phyloP scores from a whole-genome alignment of 345 rosid genomes.

The Melastoma malabathricum region DNA sequence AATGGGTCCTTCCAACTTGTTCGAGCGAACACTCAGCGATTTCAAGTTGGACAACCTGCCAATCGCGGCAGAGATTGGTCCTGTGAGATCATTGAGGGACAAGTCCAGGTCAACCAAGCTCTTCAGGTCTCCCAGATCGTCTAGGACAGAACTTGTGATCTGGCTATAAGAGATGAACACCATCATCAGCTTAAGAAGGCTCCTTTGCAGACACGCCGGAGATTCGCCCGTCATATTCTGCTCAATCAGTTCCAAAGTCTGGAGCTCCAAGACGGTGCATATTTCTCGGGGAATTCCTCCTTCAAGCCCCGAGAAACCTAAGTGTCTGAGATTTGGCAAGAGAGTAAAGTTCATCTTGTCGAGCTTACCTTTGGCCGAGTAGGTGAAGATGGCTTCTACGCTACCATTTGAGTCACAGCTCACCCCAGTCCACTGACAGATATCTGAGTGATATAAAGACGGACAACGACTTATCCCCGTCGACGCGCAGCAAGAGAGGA shows the following conservation, averaged over 20 bases:
- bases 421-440: too few relatives aligned
- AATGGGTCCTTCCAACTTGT: not conserved
- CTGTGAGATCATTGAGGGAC: not conserved
- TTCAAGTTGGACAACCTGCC: not conserved
- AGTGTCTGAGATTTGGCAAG: constrained; percentile 1
- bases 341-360: constrained; percentile 8
- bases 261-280: constrained; percentile 4
- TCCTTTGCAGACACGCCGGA: constrained; percentile 2
- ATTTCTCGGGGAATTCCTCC: constrained; percentile 7
- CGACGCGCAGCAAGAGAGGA: too few relatives aligned
- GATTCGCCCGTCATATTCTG: constrained; percentile 7
- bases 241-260: not conserved
- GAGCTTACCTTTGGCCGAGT: not conserved
- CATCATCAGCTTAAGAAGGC: not conserved
- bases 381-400: too few relatives aligned
- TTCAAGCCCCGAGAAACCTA: not conserved
- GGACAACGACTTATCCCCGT: too few relatives aligned
- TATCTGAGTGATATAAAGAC: too few relatives aligned
- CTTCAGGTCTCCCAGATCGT: not conserved
- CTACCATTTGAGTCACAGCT: too few relatives aligned
- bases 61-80: not conserved
- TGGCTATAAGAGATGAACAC: not conserved
- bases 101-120: not conserved
- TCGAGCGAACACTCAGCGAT: not conserved
- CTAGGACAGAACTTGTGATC: not conserved